Evolutionary conservation across 2,329 filamentous ascomycete genomes (phyloP).

Genomic region (Aquanectria penicillioides): DNA sequence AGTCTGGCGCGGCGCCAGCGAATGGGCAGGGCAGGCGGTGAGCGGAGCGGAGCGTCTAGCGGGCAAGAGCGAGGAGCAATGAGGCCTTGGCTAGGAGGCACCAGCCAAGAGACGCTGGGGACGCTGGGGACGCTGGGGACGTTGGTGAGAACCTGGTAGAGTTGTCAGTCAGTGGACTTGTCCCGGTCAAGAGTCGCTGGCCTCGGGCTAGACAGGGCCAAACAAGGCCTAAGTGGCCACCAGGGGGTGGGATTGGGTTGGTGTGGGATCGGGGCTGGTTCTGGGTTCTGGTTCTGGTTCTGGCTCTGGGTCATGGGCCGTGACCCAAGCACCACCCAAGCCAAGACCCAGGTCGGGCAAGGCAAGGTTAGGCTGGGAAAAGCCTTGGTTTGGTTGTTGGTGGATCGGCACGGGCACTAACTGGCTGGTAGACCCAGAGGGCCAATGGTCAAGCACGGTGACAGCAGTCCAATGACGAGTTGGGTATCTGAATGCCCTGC

Average conservation of each 20-base stretch:
- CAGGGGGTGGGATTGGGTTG: conserved; percentile 6
- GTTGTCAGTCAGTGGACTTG: conserved; percentile 9
- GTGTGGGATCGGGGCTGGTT: conserved; percentile 7
- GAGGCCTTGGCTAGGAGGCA: conserved; percentile 3
- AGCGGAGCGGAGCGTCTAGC: conserved; percentile 29
- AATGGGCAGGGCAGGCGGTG: conserved; percentile 43
- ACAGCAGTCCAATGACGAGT: conserved; percentile 7
- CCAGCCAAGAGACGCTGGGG: conserved; percentile 1
- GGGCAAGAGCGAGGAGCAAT: conserved; percentile 9
- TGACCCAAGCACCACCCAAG: neutral
- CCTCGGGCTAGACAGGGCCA: conserved; percentile 6
- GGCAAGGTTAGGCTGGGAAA: neutral
- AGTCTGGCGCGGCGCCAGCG: conserved; percentile 26
- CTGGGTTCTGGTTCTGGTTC: conserved; percentile 11
- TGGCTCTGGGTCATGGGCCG: neutral
- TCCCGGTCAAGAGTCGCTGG: neutral
- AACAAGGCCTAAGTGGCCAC: conserved; percentile 1
- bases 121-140: neutral
- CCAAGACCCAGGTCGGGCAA: conserved; percentile 2
- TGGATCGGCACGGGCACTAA: conserved; percentile 22
- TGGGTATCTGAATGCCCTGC: neutral
- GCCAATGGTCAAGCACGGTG: conserved; percentile 2
- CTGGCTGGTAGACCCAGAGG: conserved; percentile 3
- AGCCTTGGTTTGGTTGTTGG: neutral
- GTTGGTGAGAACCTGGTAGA: conserved; percentile 9